Percentiles rank a stretch among this genome's conserved stretches.
These are phyloP conservation scores for Silene noctiflora DNA, from an alignment of 179 eudicot species.

Conservation along the genomic window DNA sequence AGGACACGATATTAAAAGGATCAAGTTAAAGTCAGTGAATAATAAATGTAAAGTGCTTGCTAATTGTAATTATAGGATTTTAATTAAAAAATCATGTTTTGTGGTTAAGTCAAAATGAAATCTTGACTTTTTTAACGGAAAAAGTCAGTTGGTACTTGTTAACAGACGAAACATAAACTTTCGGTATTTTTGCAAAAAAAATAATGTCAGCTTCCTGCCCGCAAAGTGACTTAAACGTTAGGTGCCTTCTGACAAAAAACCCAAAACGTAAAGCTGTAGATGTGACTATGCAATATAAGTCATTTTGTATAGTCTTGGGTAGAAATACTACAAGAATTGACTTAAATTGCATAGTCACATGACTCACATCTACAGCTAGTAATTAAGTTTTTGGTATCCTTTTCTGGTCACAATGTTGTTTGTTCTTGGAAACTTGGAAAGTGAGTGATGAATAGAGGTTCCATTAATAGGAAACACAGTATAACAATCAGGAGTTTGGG, in stretches of 20 bases:
- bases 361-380: background rate
- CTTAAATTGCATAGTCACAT: background rate
- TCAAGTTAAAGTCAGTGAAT: no score
- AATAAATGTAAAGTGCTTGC: no score
- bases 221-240: no score
- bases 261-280: background rate
- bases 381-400: background rate
- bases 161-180: no score
- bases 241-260: background rate
- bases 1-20: no score
- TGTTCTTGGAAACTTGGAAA: background rate
- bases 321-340: background rate
- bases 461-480: background rate
- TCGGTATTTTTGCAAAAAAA: no score
- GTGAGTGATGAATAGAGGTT: conserved; percentile 1
- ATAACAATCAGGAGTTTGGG: background rate
- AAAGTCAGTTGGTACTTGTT: no score
- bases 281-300: conserved; percentile 5
- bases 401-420: background rate
- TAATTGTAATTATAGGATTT: no score
- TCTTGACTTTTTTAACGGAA: no score
- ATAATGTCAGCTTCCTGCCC: no score
- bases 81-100: no score
- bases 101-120: no score
- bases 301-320: background rate